Percentiles rank a stretch among this genome's conserved stretches.
These are phyloP conservation scores for Clavaria fumosa DNA, from an alignment of 768 basidiomycete genomes.

Conservation along the genomic window DNA sequence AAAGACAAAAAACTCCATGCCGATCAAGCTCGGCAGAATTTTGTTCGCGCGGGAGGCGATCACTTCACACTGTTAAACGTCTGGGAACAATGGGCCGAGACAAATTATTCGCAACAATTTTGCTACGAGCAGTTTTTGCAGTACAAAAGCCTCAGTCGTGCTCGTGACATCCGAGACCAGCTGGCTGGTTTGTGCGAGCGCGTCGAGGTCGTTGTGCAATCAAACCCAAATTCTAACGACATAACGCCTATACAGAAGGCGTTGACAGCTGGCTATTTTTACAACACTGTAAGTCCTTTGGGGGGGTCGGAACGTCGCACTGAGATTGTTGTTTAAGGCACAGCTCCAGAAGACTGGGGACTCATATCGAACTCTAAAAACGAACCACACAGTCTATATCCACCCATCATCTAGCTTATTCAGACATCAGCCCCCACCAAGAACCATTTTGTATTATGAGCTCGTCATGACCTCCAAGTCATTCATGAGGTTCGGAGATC, in stretches of 20 bases:
- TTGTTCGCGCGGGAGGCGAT: conserved; percentile 89
- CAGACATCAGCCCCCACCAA: conserved; percentile 88
- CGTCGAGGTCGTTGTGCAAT: conserved; percentile 80
- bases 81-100: conserved; percentile 98
- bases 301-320: background rate
- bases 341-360: conserved; percentile 92
- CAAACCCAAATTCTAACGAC: conserved; percentile 86
- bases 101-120: conserved; percentile 93
- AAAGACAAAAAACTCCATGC: conserved; percentile 98
- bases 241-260: conserved; percentile 92
- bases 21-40: conserved; percentile 95
- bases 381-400: conserved; percentile 89
- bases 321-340: conserved; percentile 32
- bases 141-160: conserved; percentile 86
- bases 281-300: conserved; percentile 56
- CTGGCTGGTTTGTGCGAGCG: conserved; percentile 91
- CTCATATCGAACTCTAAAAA: conserved; percentile 93
- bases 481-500: conserved; percentile 56
- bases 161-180: conserved; percentile 93
- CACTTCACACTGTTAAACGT: conserved; percentile 97
- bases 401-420: conserved; percentile 93
- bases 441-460: conserved; percentile 87
- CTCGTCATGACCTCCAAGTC: conserved; percentile 96
- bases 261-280: conserved; percentile 89
- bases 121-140: conserved; percentile 94